A percentile compares a stretch with the other conserved stretches of the same genome.
Evolutionary conservation across 768 basidiomycete species (phyloP).

Genomic region (Podaxis carcinomalis): DNA sequence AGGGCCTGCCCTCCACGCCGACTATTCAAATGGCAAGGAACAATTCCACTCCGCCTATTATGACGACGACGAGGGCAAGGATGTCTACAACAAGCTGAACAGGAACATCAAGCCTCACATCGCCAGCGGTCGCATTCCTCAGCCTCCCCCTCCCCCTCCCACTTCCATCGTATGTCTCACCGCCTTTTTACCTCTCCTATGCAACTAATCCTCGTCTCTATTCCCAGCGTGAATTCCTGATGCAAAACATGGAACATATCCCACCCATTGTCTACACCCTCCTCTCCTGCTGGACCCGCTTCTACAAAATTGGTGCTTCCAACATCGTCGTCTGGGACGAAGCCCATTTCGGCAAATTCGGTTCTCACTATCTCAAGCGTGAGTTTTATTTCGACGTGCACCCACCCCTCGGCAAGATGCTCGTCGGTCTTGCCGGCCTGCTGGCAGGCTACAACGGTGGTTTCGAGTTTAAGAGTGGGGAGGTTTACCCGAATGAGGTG

Average conservation of each 20-base stretch:
- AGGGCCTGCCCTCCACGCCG: conserved; percentile 11
- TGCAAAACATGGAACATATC: conserved; percentile 77
- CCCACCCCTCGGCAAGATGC: conserved; percentile 98
- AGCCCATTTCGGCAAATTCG: conserved; percentile 99
- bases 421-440: conserved; percentile 90
- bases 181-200: conserved; percentile 16
- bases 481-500: conserved; percentile 74
- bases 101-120: conserved; percentile 31
- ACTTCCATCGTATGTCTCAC: conserved; percentile 51
- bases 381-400: conserved; percentile 99
- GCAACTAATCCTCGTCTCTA: conserved; percentile 8
- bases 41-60: conserved; percentile 12
- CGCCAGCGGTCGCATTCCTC: conserved; percentile 59
- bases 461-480: conserved; percentile 95
- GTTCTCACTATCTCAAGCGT: conserved; percentile 95
- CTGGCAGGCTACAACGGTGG: conserved; percentile 87
- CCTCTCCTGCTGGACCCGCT: conserved; percentile 92
- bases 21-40: not conserved
- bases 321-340: conserved; percentile 96
- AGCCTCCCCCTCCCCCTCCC: conserved; percentile 58
- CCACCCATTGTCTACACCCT: conserved; percentile 85
- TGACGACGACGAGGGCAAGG: conserved; percentile 48
- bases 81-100: conserved; percentile 46
- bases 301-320: conserved; percentile 86
- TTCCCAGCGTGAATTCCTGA: conserved; percentile 64